Evolutionary conservation across 192 early-diverging fungal genomes (phyloP), one percentile per base, ranked within the genome.

Genomic region (Backusella morwellensis): DNA sequence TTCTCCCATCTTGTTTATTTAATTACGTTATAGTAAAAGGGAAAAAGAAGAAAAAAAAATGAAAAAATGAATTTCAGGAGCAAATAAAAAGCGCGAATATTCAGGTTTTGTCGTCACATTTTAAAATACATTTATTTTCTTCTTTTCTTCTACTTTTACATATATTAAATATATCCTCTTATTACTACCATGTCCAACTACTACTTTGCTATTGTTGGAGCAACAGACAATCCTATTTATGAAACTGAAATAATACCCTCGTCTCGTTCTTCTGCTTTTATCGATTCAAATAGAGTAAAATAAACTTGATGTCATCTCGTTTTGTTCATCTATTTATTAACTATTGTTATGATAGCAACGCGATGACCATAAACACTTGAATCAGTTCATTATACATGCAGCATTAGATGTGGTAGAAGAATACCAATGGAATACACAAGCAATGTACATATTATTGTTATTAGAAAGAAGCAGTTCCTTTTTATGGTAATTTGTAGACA

Each of bases 381-480:
- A 96, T 78, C 98, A 99, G 78, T 99, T 99, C 77, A 94, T 99
- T 59, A 91, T 96, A 12, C 98, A 99, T 80, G 92, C 97, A 9
- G 96, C 97, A 21, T 88, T 99, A 69, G 98, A 99, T 85, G 88
- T 98, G 44, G 95, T 99, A 19, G 97, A 99, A 75, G 98, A 99
- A 79, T 83, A 95, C 34, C 92, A 94, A 84, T 97, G 96, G 91
- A 92, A 87, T 75, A 95, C 91, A 32, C 95, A 89, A 59, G 87
- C 91, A 6, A 94, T 93, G 93, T 95, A 90, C 81, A 78, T 47
- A 32, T 32, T 32, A 0, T 32, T 32, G 1, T 38, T 21, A 36
- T 66, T 34, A 6, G 0, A 32, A 32, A 29, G 14, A 29, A 32
- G 63, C 23, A 21, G 32, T 3, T 26, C 42, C 15, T 54, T 41